A percentile compares a stretch with the other conserved stretches of the same genome.
phyloP scores from a whole-genome alignment of 768 basidiomycete genomes.

The Agaricus blazei region DNA sequence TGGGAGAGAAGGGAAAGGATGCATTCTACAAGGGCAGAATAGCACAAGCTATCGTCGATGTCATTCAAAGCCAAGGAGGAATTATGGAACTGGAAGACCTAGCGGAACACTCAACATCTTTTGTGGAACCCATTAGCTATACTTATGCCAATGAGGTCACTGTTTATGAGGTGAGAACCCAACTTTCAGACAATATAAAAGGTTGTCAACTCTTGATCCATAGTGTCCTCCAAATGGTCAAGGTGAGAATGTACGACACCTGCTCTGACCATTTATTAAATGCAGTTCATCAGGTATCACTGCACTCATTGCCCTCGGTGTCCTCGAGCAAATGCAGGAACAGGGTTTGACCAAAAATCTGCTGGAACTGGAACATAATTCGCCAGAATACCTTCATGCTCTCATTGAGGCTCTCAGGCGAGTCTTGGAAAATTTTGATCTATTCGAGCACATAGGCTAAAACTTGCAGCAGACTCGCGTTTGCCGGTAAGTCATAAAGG shows the following conservation, averaged over 20 bases:
- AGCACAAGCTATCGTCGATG: conserved; percentile 83
- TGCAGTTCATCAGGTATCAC: conserved; percentile 53
- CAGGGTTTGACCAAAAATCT: conserved; percentile 66
- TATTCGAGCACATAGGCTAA: background rate
- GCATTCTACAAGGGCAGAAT: conserved; percentile 94
- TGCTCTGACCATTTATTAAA: background rate
- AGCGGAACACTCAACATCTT: conserved; percentile 69
- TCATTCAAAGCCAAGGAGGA: conserved; percentile 83
- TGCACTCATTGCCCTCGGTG: conserved; percentile 87
- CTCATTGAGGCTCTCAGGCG: conserved; percentile 83
- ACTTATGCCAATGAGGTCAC: conserved; percentile 84
- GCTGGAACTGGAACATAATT: conserved; percentile 84
- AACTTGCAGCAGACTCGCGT: conserved; percentile 45
- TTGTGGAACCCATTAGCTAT: conserved; percentile 90
- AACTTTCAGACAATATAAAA: background rate
- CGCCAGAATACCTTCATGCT: conserved; percentile 80
- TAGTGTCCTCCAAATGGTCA: conserved; percentile 97
- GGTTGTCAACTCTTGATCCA: conserved; percentile 4
- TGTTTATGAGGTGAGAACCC: conserved; percentile 68
- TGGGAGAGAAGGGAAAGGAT: conserved; percentile 79
- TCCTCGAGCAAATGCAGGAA: conserved; percentile 81
- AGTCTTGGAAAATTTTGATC: conserved; percentile 14
- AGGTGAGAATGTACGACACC: conserved; percentile 36
- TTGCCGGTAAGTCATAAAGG: conserved; percentile 52
- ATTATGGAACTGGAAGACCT: conserved; percentile 95